phyloP scores from a whole-genome alignment of 2,329 filamentous ascomycete species.

The Diaporthe sp. region DNA sequence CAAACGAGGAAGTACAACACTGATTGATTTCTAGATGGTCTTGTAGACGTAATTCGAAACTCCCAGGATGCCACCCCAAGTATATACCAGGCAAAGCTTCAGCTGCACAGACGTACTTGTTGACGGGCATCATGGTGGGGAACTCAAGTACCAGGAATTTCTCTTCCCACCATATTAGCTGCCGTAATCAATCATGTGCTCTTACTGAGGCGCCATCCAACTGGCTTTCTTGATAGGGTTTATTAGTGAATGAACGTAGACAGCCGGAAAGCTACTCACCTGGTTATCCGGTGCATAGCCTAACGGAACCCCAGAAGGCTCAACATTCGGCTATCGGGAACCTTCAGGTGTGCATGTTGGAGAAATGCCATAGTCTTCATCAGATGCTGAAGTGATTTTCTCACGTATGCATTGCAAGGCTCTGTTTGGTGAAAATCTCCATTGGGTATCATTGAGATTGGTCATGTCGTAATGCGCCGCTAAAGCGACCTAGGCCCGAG shows the following conservation, averaged over 20 bases:
- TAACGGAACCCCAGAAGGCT: no score
- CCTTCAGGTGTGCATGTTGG: background rate
- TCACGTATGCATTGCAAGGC: background rate
- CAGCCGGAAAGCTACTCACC: background rate
- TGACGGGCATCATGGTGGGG: background rate
- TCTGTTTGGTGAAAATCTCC: constrained; percentile 6
- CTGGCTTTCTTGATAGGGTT: background rate
- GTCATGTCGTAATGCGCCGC: constrained; percentile 17
- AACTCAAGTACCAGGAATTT: background rate
- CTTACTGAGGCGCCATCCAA: background rate
- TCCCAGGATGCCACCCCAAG: no score
- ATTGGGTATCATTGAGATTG: constrained; percentile 29
- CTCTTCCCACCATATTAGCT: background rate
- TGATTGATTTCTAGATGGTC: no score
- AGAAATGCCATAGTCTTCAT: background rate
- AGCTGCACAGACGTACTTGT: background rate
- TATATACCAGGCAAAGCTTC: no score
- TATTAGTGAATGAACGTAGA: background rate
- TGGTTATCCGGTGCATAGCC: no score
- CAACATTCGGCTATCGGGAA: background rate
- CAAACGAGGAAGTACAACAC: no score
- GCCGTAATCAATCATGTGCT: background rate
- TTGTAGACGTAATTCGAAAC: no score
- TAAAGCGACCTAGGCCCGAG: background rate
- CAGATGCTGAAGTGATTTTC: background rate